phyloP scores from a whole-genome alignment of 257 asterid species.

The Salvia miltiorrhiza region DNA sequence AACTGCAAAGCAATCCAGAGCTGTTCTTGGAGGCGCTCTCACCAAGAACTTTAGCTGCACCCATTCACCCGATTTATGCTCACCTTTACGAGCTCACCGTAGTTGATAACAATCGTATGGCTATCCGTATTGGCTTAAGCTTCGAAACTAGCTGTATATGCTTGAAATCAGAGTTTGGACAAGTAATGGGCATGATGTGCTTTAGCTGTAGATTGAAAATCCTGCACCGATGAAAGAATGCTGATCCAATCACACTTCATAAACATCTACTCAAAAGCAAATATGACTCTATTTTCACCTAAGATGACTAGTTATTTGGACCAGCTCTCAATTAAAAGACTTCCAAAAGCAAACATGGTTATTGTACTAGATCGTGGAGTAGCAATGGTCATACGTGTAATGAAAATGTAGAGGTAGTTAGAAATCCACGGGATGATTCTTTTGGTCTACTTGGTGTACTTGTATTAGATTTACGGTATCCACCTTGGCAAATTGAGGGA shows the following conservation, averaged over 20 bases:
- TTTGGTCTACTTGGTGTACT: not conserved
- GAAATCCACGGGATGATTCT: not conserved
- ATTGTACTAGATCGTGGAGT: not conserved
- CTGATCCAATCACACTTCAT: not conserved
- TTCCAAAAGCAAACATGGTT: not conserved
- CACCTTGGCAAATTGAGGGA: not conserved
- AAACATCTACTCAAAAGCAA: not conserved
- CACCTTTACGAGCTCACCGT: not conserved
- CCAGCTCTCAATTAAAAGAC: too few relatives aligned
- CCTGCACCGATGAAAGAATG: conserved; percentile 15
- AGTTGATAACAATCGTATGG: not conserved
- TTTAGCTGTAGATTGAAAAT: not conserved
- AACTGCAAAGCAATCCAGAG: not conserved
- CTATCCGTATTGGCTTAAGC: conserved; percentile 5
- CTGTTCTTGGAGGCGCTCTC: conserved; percentile 12
- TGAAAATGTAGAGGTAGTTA: not conserved
- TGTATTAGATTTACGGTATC: not conserved
- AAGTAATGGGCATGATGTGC: not conserved
- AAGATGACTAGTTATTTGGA: not conserved
- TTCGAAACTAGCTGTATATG: conserved; percentile 3
- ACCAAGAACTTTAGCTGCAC: conserved; percentile 20
- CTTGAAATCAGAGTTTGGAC: conserved; percentile 5
- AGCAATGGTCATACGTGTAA: not conserved
- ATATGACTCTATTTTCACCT: not conserved
- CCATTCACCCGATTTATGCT: not conserved